These are phyloP conservation scores for Alternaria consortialis DNA, from an alignment of 2,329 filamentous ascomycete genomes.

Conservation along the genomic window DNA sequence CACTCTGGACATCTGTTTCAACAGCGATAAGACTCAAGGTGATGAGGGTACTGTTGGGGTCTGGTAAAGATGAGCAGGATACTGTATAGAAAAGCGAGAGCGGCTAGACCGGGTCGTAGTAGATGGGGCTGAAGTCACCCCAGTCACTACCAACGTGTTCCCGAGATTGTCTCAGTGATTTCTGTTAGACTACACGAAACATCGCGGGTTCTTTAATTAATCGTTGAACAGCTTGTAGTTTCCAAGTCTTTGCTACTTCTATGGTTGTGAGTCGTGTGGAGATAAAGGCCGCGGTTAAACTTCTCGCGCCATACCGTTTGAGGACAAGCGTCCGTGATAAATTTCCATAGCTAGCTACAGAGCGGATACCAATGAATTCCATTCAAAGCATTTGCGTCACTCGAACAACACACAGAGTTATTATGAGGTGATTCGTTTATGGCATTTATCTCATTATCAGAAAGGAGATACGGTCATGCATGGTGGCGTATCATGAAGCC, in stretches of 20 bases:
- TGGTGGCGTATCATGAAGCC: slow-evolving; percentile 2
- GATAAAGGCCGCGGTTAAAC: neutral
- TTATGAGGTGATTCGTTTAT: neutral
- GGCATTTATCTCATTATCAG: slow-evolving; percentile 6
- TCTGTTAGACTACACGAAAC: neutral
- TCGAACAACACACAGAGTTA: neutral
- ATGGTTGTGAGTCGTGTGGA: neutral
- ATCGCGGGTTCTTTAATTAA: neutral
- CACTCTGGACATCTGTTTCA: neutral
- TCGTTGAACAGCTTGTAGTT: neutral
- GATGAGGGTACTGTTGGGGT: neutral
- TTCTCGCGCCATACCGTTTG: neutral
- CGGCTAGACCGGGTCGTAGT: neutral
- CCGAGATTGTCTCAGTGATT: neutral
- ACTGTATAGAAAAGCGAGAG: neutral
- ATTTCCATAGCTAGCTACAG: neutral
- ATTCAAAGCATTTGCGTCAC: neutral
- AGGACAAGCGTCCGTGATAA: neutral
- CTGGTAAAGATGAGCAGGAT: neutral
- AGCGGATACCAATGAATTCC: neutral
- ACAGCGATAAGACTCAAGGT: neutral
- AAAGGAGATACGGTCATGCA: slow-evolving; percentile 3
- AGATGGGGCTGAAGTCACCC: neutral
- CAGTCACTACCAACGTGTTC: neutral
- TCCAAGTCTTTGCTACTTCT: neutral